Evolutionary conservation across 2,329 filamentous ascomycete genomes (phyloP).

Genomic region (Alternaria sp.): DNA sequence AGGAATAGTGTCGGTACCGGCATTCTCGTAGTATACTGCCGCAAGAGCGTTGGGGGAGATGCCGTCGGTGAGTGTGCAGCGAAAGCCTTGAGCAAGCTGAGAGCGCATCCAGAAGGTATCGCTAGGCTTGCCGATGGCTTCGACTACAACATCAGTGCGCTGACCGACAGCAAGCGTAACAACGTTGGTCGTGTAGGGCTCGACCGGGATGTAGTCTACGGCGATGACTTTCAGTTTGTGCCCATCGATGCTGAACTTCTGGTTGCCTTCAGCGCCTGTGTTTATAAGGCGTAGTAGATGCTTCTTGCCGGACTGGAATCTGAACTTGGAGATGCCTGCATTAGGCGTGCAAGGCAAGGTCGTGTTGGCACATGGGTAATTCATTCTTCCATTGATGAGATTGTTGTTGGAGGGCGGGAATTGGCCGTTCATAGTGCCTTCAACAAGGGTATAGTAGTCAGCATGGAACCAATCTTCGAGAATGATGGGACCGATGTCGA

Average conservation of each 20-base stretch:
- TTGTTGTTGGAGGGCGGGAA: conserved; percentile 29
- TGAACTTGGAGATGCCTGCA: conserved; percentile 42
- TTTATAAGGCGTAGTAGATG: conserved; percentile 53
- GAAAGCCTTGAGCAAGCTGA: conserved; percentile 24
- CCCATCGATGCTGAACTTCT: conserved; percentile 52
- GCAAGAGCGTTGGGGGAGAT: conserved; percentile 50
- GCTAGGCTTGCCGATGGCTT: conserved; percentile 33
- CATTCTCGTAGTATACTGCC: conserved; percentile 68
- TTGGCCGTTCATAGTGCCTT: conserved; percentile 32
- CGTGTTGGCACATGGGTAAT: conserved; percentile 37
- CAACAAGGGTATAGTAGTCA: conserved; percentile 37
- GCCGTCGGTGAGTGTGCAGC: conserved; percentile 21
- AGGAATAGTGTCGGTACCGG: conserved; percentile 59
- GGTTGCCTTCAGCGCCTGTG: conserved; percentile 44
- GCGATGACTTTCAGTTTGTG: conserved; percentile 52
- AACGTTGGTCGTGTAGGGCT: conserved; percentile 48
- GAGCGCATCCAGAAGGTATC: conserved; percentile 49
- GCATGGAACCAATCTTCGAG: conserved; percentile 51
- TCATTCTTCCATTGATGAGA: conserved; percentile 29
- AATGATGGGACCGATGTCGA: conserved; percentile 49
- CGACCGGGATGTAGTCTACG: conserved; percentile 50
- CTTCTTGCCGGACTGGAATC: conserved; percentile 50
- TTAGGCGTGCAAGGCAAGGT: conserved; percentile 33
- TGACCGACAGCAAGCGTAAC: conserved; percentile 51
- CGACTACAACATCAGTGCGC: conserved; percentile 46